A percentile compares a stretch with the other conserved stretches of the same genome.
Evolutionary conservation across 495 filamentous ascomycete species (phyloP).

Genomic region (Patellaria atrata): DNA sequence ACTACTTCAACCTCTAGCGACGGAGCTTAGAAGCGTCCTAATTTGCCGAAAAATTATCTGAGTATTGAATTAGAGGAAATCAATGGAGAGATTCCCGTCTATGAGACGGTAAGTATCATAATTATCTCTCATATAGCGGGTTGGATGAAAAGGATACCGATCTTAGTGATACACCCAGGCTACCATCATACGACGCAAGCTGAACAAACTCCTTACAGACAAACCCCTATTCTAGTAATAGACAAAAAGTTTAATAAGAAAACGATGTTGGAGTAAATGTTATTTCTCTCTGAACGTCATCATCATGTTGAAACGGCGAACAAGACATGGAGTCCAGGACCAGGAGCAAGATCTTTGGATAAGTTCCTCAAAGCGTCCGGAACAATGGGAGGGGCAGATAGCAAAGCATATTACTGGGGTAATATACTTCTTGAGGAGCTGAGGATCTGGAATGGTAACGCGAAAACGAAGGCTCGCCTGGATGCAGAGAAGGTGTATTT

Average conservation of each 20-base stretch:
- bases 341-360: neutral
- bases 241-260: constrained; percentile 5
- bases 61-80: constrained; percentile 6
- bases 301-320: constrained; percentile 1
- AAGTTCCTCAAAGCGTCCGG: constrained; percentile 8
- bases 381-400: constrained; percentile 6
- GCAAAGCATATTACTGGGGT: constrained; percentile 5
- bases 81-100: constrained; percentile 6
- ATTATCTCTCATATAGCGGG: no score
- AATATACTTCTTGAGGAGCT: constrained; percentile 9
- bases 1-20: no score
- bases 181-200: constrained; percentile 4
- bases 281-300: neutral
- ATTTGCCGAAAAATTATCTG: constrained; percentile 3
- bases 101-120: constrained; percentile 5
- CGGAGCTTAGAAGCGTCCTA: no score
- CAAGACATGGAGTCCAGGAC: constrained; percentile 1
- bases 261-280: neutral
- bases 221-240: constrained; percentile 1
- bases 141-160: no score
- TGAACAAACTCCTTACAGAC: constrained; percentile 6
- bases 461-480: constrained; percentile 7
- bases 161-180: neutral
- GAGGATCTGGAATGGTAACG: constrained; percentile 8
- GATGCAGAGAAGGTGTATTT: constrained; percentile 6